A percentile compares a stretch with the other conserved stretches of the same genome.
These are phyloP conservation scores for Diophrys sp. DNA, from an alignment of 73 alveolate genomes.

Conservation along the genomic window DNA sequence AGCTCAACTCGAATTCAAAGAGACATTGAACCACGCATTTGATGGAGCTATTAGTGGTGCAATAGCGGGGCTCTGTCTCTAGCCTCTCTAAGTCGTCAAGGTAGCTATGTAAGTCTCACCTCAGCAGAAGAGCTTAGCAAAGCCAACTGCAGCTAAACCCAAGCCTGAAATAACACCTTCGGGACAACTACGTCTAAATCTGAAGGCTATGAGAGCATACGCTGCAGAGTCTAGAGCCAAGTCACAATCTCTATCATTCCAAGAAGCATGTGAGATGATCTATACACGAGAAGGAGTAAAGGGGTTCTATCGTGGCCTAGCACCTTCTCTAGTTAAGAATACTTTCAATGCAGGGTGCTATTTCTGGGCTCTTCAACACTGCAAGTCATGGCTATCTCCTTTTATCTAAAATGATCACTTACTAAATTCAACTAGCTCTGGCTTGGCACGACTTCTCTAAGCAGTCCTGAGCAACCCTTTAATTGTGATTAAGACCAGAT, in stretches of 20 bases:
- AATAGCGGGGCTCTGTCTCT: conserved; percentile 8
- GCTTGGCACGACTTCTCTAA: conserved; percentile 27
- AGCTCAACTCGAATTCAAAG: background rate
- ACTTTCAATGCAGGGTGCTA: conserved; percentile 34
- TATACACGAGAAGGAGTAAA: conserved; percentile 33
- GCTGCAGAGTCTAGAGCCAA: background rate
- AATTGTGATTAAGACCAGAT: conserved; percentile 51
- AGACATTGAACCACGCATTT: background rate
- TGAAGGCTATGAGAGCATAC: background rate
- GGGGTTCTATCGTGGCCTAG: conserved; percentile 37
- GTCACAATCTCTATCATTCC: background rate
- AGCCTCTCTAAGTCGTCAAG: conserved; percentile 46
- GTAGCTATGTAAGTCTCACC: conserved; percentile 45
- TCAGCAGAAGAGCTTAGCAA: background rate
- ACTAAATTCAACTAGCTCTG: conserved; percentile 21
- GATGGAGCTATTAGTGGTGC: conserved; percentile 51
- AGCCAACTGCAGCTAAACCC: background rate
- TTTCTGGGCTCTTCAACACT: conserved; percentile 23
- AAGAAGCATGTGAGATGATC: conserved; percentile 22
- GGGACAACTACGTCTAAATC: background rate
- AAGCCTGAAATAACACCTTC: background rate
- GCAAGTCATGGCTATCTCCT: background rate
- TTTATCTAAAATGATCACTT: background rate
- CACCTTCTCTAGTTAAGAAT: conserved; percentile 21
- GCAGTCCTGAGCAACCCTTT: conserved; percentile 47